phyloP scores from a whole-genome alignment of 257 asterid genomes.

The Nicotiana attenuata region DNA sequence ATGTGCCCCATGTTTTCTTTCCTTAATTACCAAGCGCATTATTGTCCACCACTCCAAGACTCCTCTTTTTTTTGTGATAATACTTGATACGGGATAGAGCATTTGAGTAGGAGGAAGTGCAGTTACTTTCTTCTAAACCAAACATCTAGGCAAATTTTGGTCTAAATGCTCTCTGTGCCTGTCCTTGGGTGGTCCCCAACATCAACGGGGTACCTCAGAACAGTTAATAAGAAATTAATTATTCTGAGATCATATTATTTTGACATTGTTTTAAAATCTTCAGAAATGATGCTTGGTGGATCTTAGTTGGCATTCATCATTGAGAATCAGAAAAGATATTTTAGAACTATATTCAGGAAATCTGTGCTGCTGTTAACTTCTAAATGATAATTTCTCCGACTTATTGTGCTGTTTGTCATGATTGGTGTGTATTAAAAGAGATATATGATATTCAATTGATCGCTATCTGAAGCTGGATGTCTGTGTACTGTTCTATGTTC shows the following conservation, averaged over 20 bases:
- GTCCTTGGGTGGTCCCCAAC: neutral
- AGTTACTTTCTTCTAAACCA: neutral
- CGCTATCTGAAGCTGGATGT: neutral
- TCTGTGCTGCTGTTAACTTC: neutral
- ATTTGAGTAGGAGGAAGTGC: neutral
- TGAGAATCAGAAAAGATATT: neutral
- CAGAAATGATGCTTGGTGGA: neutral
- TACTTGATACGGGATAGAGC: neutral
- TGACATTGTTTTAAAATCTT: neutral
- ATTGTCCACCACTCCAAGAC: neutral
- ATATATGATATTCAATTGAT: neutral
- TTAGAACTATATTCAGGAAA: neutral
- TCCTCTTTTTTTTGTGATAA: neutral
- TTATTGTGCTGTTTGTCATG: neutral
- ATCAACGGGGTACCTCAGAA: neutral
- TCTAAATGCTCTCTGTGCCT: neutral
- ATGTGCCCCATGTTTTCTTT: neutral
- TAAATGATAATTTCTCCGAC: neutral
- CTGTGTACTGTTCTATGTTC: neutral
- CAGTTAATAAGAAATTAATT: neutral
- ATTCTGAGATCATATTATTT: neutral
- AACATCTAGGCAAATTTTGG: neutral
- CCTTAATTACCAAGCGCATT: neutral
- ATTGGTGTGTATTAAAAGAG: neutral
- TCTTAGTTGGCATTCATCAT: neutral